Evolutionary conservation across 441 rosid genomes (phyloP).

Genomic region (Euphorbia corollata): DNA sequence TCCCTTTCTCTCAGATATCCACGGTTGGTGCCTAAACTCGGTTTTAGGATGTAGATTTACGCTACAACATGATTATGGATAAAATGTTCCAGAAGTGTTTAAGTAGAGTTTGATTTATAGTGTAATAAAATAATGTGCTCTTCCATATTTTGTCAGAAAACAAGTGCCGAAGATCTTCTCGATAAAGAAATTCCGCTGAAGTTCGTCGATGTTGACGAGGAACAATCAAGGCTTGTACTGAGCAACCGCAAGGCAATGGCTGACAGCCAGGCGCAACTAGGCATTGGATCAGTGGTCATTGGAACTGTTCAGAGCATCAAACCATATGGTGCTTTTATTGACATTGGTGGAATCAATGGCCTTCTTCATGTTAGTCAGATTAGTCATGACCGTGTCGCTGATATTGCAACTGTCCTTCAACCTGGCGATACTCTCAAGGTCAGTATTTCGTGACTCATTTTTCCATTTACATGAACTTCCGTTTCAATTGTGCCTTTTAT

Average conservation of each 20-base stretch:
- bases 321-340: slow-evolving; percentile 95
- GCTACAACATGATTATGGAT: too few relatives aligned
- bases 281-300: slow-evolving; percentile 85
- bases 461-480: not conserved
- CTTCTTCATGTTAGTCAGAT: slow-evolving; percentile 97
- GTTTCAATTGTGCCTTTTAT: not conserved
- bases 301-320: slow-evolving; percentile 95
- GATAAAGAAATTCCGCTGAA: slow-evolving; percentile 73
- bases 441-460: not conserved
- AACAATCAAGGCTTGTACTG: slow-evolving; percentile 79
- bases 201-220: slow-evolving; percentile 96
- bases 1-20: slow-evolving; percentile 92
- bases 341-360: slow-evolving; percentile 92
- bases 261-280: slow-evolving; percentile 90
- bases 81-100: not conserved
- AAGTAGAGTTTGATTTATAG: not conserved
- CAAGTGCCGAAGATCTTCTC: slow-evolving; percentile 78
- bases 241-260: slow-evolving; percentile 98
- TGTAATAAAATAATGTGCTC: not conserved
- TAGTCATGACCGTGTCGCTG: slow-evolving; percentile 88
- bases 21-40: slow-evolving; percentile 35
- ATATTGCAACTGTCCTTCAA: slow-evolving; percentile 92
- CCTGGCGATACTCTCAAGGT: slow-evolving; percentile 96
- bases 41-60: not conserved
- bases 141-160: slow-evolving; percentile 40